A percentile compares a stretch with the other conserved stretches of the same genome.
Evolutionary conservation across 2,329 filamentous ascomycete species (phyloP).

Genomic region (Colletotrichum sp.): DNA sequence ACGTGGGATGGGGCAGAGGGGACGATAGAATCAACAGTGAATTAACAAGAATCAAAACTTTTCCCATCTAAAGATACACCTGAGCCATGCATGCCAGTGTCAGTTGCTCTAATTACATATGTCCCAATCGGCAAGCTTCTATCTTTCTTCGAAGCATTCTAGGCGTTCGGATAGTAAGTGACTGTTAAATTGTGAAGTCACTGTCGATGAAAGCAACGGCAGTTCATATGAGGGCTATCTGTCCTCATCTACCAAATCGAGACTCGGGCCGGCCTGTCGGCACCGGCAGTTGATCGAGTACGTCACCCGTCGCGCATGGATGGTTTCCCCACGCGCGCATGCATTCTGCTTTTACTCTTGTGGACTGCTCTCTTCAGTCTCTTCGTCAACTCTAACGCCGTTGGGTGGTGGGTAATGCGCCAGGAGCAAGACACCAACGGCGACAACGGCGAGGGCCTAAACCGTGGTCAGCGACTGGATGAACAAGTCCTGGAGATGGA

Average conservation of each 20-base stretch:
- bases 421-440: slow-evolving; percentile 48
- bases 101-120: neutral
- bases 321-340: neutral
- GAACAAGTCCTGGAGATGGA: neutral
- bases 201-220: neutral
- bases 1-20: neutral
- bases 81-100: neutral
- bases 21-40: neutral
- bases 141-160: neutral
- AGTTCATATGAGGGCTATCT: too few species aligned
- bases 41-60: neutral
- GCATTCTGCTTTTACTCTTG: neutral
- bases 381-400: slow-evolving; percentile 42
- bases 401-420: slow-evolving; percentile 49
- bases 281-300: neutral
- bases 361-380: neutral
- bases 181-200: neutral
- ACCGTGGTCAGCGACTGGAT: slow-evolving; percentile 11
- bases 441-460: slow-evolving; percentile 60
- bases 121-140: neutral
- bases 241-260: neutral
- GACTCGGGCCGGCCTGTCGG: neutral
- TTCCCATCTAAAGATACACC: neutral
- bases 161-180: neutral
- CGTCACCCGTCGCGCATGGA: neutral